phyloP scores from a whole-genome alignment of 495 filamentous ascomycete genomes.

The Lasiosphaeria hispida region DNA sequence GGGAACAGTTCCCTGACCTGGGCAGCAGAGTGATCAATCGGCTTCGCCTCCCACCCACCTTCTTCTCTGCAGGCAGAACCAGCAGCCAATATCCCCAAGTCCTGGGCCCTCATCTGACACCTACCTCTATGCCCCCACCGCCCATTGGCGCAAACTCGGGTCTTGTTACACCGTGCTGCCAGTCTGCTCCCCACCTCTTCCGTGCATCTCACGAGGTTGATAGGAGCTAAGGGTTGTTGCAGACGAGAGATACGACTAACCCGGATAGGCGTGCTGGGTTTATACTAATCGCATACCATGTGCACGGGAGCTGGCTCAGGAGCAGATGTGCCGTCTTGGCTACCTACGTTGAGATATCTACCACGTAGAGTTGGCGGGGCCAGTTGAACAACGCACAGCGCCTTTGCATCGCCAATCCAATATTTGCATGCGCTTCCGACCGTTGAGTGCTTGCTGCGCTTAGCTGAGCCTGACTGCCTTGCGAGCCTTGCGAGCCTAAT shows the following conservation, averaged over 20 bases:
- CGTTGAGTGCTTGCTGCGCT: background rate
- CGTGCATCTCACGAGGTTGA: background rate
- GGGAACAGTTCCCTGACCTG: too few species aligned
- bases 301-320: too few species aligned
- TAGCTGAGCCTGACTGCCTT: background rate
- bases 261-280: too few species aligned
- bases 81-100: background rate
- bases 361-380: background rate
- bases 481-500: too few species aligned
- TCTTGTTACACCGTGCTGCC: background rate
- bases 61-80: background rate
- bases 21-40: too few species aligned
- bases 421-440: background rate
- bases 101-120: background rate
- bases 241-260: too few species aligned
- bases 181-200: background rate
- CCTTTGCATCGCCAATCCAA: background rate
- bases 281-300: too few species aligned
- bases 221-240: too few species aligned
- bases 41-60: background rate
- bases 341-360: background rate
- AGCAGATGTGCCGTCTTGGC: too few species aligned
- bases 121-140: background rate
- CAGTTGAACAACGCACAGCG: too few species aligned
- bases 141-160: background rate